Conservation (phyloP, 176 grass and related monocot species). For the Phragmites australis region DNA sequence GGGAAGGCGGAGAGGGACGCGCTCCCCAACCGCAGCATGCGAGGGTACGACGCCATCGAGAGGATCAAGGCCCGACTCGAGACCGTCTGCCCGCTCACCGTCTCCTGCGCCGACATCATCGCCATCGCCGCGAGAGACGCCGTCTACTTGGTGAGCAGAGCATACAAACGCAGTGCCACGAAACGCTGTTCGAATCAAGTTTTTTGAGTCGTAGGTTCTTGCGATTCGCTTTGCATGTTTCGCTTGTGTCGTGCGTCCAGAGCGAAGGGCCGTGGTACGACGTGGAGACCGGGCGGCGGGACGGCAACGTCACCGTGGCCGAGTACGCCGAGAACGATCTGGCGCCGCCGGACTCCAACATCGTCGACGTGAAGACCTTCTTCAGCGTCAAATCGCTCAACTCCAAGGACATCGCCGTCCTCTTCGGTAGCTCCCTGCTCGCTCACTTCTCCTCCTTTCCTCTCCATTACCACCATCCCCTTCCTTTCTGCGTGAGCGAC, state of each 20-base stretch:
- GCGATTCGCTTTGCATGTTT: neutral
- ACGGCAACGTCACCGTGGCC: slow-evolving; percentile 52
- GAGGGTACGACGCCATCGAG: slow-evolving; percentile 48
- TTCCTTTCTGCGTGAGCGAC: slow-evolving; percentile 23
- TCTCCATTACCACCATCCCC: neutral
- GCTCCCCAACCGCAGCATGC: slow-evolving; percentile 50
- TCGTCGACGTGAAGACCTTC: slow-evolving; percentile 67
- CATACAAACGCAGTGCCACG: neutral
- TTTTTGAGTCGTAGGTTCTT: neutral
- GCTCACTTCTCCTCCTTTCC: neutral
- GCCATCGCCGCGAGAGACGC: slow-evolving; percentile 59
- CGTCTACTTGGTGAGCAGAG: slow-evolving; percentile 34
- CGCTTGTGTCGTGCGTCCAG: neutral
- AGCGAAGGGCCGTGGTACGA: slow-evolving; percentile 55
- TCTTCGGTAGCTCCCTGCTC: slow-evolving; percentile 43
- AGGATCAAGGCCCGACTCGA: slow-evolving; percentile 59
- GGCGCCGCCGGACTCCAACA: slow-evolving; percentile 66
- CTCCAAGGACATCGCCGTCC: slow-evolving; percentile 59
- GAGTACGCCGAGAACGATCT: slow-evolving; percentile 58
- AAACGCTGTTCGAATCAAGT: neutral
- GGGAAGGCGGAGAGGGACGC: slow-evolving; percentile 54
- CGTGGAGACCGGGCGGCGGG: slow-evolving; percentile 61
- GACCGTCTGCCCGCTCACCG: slow-evolving; percentile 49
- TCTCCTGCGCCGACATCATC: slow-evolving; percentile 68
- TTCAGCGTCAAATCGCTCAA: slow-evolving; percentile 66